These are phyloP conservation scores for Fusarium protoensiforme DNA, from an alignment of 2,329 filamentous ascomycete species.

Conservation along the genomic window DNA sequence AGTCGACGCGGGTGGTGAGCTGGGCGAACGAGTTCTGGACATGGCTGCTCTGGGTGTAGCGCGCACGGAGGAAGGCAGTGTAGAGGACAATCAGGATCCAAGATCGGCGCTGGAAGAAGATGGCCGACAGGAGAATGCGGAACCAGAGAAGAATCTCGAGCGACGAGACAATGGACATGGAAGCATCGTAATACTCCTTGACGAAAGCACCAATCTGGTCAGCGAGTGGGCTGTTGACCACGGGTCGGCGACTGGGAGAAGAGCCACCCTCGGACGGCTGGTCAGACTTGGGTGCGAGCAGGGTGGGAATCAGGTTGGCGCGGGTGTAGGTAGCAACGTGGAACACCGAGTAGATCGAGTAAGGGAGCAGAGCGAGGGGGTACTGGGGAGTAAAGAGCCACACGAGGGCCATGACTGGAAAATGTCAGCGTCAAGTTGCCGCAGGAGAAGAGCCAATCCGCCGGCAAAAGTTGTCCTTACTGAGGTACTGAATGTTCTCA, in stretches of 20 bases:
- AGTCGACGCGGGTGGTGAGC: constrained; percentile 80
- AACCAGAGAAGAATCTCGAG: constrained; percentile 91
- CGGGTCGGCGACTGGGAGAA: constrained; percentile 53
- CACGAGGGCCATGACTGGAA: constrained; percentile 86
- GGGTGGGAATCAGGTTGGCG: constrained; percentile 88
- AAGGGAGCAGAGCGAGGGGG: constrained; percentile 89
- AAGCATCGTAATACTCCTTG: constrained; percentile 96
- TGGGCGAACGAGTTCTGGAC: constrained; percentile 85
- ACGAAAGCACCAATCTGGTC: constrained; percentile 93
- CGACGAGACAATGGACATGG: constrained; percentile 90
- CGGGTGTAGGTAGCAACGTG: constrained; percentile 97
- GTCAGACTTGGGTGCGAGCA: constrained; percentile 73
- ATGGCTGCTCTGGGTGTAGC: constrained; percentile 90
- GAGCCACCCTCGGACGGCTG: constrained; percentile 63
- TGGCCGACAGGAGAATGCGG: constrained; percentile 81
- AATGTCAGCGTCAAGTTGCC: constrained; percentile 4
- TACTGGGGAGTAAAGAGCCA: constrained; percentile 95
- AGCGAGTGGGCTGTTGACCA: constrained; percentile 69
- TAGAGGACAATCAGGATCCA: constrained; percentile 91
- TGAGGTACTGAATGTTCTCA: constrained; percentile 97
- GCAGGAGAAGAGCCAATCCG: background rate
- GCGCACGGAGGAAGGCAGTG: constrained; percentile 90
- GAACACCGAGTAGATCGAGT: constrained; percentile 97
- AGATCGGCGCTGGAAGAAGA: constrained; percentile 89
- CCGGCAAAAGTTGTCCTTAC: constrained; percentile 65